Evolutionary conservation across 306 rosid species (phyloP).

Genomic region (Sphenostylis stenocarpa): DNA sequence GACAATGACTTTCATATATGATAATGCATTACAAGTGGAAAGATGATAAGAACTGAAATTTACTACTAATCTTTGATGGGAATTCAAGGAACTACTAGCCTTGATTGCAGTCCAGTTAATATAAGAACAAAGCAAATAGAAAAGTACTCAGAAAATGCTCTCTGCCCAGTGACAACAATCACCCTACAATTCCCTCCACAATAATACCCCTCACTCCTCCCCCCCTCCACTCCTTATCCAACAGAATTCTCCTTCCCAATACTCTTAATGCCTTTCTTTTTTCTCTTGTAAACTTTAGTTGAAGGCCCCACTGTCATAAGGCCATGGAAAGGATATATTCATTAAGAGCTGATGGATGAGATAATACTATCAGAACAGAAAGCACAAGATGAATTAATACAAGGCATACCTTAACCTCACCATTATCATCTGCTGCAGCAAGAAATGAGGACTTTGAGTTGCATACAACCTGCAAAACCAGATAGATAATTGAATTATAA

Average conservation of each 20-base stretch:
- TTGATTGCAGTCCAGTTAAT: neutral
- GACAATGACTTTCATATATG: constrained; percentile 1
- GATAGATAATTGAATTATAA: constrained; percentile 14
- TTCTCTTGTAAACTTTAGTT: neutral
- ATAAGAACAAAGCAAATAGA: neutral
- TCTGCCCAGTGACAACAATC: neutral
- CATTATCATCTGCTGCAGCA: constrained; percentile 94
- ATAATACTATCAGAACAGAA: neutral
- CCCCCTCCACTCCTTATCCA: neutral
- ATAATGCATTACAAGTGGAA: constrained; percentile 1
- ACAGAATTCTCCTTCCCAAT: neutral
- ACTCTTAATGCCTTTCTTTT: neutral
- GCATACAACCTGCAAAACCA: constrained; percentile 68
- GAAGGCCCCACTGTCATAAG: neutral
- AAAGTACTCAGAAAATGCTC: neutral
- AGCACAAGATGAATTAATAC: constrained; percentile 6
- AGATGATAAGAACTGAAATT: neutral
- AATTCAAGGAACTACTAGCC: neutral
- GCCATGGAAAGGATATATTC: constrained; percentile 1
- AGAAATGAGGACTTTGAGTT: constrained; percentile 76
- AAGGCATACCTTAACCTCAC: constrained; percentile 80
- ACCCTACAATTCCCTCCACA: neutral
- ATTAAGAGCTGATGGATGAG: constrained; percentile 3
- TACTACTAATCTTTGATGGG: neutral
- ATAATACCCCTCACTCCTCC: neutral